Evolutionary conservation across 1,284 basidiomycete species (phyloP), one percentile per base, ranked within the genome.

Genomic region (Volvariella volvacea): DNA sequence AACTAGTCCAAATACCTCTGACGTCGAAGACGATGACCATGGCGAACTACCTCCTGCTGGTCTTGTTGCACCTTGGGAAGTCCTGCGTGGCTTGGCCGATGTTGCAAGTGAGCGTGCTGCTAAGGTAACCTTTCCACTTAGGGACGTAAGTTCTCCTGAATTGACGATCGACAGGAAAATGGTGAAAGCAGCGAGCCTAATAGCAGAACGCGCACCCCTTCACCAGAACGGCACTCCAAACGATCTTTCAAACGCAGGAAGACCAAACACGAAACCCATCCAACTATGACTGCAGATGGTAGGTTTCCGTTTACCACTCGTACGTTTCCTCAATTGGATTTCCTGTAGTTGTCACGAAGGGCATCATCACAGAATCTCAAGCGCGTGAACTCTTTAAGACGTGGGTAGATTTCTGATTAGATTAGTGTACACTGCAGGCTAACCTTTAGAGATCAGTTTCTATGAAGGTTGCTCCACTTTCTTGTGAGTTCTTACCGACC

Each of bases 401-500:
- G 88, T 91, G 51, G 48, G 76, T 69, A 47, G 39, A 39, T 43
- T 50, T 48, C 28, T 37, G 20, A 28, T n/a, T 15, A 39, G n/a
- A 42, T 32, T 2, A 43, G 50, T 36, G 19, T 40, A 40, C n/a
- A 47, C 41, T 54, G 31, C 54, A 43, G n/a, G 46, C 41, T 47
- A 15, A 50, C 51, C 34, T 46, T 40, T 39, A 39, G 41, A 6
- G 6, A 28, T 6, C 45, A 90, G 88, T 59, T 93, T 88, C 62
- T 94, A 88, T 62, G 74, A 81, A 37, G 88, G 91, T 20, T 93
- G 90, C 55, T 91, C 87, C 19, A 92, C 90, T 25, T 94, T 93
- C 62, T 65, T 93, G 59, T 73, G 46, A 46, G 67, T 60, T 19
- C n/a, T 33, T 36, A 4, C 40, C 16, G 22, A 17, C 20, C 39